Evolutionary conservation across 371 early-diverging fungal genomes (phyloP), one percentile per base, ranked within the genome.

Genomic region (Rhizopus delemar): DNA sequence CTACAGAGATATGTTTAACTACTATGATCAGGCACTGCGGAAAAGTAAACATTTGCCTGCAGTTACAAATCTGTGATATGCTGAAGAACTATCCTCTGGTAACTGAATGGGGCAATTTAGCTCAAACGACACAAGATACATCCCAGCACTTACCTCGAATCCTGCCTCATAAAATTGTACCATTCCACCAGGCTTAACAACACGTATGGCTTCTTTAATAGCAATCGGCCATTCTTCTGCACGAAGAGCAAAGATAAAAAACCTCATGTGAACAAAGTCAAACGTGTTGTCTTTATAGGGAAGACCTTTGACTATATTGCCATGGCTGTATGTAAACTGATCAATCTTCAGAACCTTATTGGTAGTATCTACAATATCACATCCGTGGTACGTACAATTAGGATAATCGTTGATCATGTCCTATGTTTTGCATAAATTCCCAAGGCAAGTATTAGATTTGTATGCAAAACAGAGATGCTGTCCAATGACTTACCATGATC

Each of bases 361-460:
- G 74, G 56, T 69, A 73, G 52, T 78, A 75, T 38, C 33, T 62
- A 12, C 72, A 75, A 6, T 69, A 65, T 41, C 15, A 57, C 61
- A 13, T 73, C 78, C 11, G 65, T 73, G 59, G 71, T 71, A 46
- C 71, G 67, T 13, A 73, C 53, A 76, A 45, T 65, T 69, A 15
- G 77, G 78, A 49, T 70, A 72, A 46, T 53, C 29, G 41, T 49
- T 55, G 4, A 71, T 74, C 73, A 74, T 74, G 28, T 74, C 77
- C 29, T 13, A 53, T 22, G 13, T 33, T 59, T 5, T 29, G 22
- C 2, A 22, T 22, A 22, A 22, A 22, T 22, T 22, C 22, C 22
- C 22, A 22, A 22, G 22, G 2, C 39, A 58, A 33, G 22, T 22
- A 22, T 15, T 41, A 28, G 15, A 52, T 31, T 33, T 11, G 41